phyloP scores from a whole-genome alignment of 768 basidiomycete species.

The Rhizopogon vinicolor region DNA sequence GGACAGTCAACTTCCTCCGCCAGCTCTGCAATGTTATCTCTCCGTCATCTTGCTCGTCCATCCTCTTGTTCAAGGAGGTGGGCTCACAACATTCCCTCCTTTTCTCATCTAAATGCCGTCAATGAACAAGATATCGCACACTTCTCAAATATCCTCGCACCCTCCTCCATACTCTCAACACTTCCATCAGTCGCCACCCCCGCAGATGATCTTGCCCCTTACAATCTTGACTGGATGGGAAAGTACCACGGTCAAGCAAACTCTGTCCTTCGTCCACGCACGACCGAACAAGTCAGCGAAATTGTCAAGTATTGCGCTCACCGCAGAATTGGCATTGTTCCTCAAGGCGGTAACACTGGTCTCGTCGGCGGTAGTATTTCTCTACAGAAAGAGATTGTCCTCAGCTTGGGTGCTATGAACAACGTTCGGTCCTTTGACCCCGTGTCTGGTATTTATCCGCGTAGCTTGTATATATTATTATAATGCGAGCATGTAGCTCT shows the following conservation, averaged over 20 bases:
- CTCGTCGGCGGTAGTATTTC: slow-evolving; percentile 96
- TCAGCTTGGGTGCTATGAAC: slow-evolving; percentile 81
- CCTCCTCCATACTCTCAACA: slow-evolving; percentile 64
- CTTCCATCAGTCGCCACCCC: slow-evolving; percentile 44
- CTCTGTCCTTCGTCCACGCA: slow-evolving; percentile 86
- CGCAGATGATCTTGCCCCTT: slow-evolving; percentile 66
- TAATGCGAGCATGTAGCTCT: slow-evolving; percentile 4
- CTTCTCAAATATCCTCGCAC: slow-evolving; percentile 61
- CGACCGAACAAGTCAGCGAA: slow-evolving; percentile 81
- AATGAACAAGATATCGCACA: slow-evolving; percentile 57
- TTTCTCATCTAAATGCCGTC: slow-evolving; percentile 41
- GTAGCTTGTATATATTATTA: slow-evolving; percentile 5
- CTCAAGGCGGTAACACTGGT: slow-evolving; percentile 98
- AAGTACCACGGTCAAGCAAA: slow-evolving; percentile 85
- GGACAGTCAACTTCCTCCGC: background rate
- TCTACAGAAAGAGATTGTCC: slow-evolving; percentile 78
- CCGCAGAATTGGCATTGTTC: slow-evolving; percentile 82
- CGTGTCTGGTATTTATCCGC: slow-evolving; percentile 56
- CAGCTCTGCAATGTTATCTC: slow-evolving; percentile 6
- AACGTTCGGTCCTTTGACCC: slow-evolving; percentile 79
- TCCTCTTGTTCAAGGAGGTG: slow-evolving; percentile 8
- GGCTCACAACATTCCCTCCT: slow-evolving; percentile 16
- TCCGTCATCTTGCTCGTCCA: slow-evolving; percentile 3
- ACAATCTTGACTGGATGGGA: slow-evolving; percentile 95
- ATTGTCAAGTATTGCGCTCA: slow-evolving; percentile 86